Evolutionary conservation across 2,329 filamentous ascomycete genomes (phyloP).

Genomic region (Trichoderma semiorbis): DNA sequence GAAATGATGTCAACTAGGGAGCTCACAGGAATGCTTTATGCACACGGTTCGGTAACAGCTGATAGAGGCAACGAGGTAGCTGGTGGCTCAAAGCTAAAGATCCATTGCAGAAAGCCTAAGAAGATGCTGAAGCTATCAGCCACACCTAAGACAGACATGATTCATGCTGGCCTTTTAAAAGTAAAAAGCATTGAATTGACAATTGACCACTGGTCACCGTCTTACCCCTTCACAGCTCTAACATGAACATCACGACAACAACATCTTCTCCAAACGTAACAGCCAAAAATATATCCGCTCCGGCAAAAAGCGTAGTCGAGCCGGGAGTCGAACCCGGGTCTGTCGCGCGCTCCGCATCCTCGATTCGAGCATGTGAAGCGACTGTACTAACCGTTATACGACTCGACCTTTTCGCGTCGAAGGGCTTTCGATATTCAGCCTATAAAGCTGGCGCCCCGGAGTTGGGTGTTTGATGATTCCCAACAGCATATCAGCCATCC

Average conservation of each 20-base stretch:
- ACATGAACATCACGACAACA: not conserved
- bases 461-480: not conserved
- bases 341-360: constrained; percentile 10
- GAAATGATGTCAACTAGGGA: not conserved
- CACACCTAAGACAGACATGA: not conserved
- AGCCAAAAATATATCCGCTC: not conserved
- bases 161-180: not conserved
- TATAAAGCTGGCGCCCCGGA: not conserved
- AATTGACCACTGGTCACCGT: no score
- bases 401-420: not conserved
- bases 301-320: constrained; percentile 39
- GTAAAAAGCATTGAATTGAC: not conserved
- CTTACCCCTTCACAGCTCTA: not conserved
- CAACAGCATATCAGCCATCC: not conserved
- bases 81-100: not conserved
- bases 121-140: not conserved
- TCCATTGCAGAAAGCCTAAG: not conserved
- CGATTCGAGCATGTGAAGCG: not conserved
- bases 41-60: not conserved
- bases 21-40: not conserved
- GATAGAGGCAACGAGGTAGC: not conserved
- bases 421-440: not conserved
- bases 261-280: no score
- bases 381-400: constrained; percentile 14
- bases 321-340: constrained; percentile 43